phyloP scores from a whole-genome alignment of 352 stramenopile genomes.

The Globisporangium acanthophoron region DNA sequence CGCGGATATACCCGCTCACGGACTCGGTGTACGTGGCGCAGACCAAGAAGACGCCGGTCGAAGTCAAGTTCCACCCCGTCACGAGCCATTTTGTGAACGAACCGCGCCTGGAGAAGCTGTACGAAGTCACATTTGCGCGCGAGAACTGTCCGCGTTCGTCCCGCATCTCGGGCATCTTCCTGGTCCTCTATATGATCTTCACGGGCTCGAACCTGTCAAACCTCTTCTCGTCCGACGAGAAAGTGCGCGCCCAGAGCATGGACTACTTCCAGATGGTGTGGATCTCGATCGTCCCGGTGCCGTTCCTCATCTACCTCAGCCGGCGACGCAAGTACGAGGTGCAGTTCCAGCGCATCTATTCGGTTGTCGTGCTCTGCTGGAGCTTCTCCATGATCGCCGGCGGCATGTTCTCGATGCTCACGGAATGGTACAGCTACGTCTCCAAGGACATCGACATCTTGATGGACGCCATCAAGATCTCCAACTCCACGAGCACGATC shows the following conservation, averaged over 20 bases:
- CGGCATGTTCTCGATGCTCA: constrained; percentile 82
- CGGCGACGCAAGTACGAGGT: constrained; percentile 57
- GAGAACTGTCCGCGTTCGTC: constrained; percentile 68
- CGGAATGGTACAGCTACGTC: constrained; percentile 75
- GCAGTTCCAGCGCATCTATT: constrained; percentile 74
- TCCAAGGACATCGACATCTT: constrained; percentile 60
- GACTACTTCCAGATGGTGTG: constrained; percentile 70
- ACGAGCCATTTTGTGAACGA: constrained; percentile 73
- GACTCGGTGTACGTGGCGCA: constrained; percentile 65
- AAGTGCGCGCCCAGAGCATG: constrained; percentile 40
- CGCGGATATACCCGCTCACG: constrained; percentile 65
- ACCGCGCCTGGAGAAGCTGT: constrained; percentile 65
- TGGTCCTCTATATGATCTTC: constrained; percentile 68
- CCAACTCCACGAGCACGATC: constrained; percentile 20
- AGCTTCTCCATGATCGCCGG: constrained; percentile 67
- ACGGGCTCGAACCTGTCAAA: constrained; percentile 70
- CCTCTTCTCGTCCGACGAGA: constrained; percentile 49
- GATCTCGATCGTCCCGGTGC: constrained; percentile 58
- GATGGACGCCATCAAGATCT: constrained; percentile 49
- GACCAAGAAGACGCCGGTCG: constrained; percentile 70
- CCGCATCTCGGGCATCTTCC: constrained; percentile 56
- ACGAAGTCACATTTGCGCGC: constrained; percentile 75
- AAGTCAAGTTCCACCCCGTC: constrained; percentile 73
- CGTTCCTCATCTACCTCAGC: constrained; percentile 60
- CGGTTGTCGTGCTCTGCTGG: constrained; percentile 58